Evolutionary conservation across 129 eudicot genomes (phyloP).

Genomic region (Saposhnikovia divaricata): DNA sequence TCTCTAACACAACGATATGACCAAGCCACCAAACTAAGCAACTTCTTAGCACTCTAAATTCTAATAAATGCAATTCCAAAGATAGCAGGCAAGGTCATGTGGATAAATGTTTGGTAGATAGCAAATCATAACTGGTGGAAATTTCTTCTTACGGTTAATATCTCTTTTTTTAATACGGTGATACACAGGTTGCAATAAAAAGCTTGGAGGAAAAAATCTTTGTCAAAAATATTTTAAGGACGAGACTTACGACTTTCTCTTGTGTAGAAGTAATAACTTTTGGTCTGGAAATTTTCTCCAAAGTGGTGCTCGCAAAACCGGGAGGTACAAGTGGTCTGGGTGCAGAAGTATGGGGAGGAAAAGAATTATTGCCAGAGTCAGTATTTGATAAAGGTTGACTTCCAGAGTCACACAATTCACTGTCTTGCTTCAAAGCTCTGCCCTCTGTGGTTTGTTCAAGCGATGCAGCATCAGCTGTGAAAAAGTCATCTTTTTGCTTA

Average conservation of each 20-base stretch:
- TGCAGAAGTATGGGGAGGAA: conserved; percentile 43
- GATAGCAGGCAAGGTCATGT: background rate
- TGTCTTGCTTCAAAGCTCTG: conserved; percentile 17
- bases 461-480: conserved; percentile 24
- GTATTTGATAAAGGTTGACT: conserved; percentile 28
- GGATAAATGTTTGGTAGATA: background rate
- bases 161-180: background rate
- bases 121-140: background rate
- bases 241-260: conserved; percentile 40
- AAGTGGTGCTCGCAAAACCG: conserved; percentile 56
- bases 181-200: background rate
- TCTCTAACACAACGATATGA: background rate
- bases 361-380: conserved; percentile 46
- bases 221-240: background rate
- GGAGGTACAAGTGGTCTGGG: conserved; percentile 92
- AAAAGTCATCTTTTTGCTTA: conserved; percentile 38
- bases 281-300: conserved; percentile 50
- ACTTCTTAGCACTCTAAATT: background rate
- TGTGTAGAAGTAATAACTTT: conserved; percentile 30
- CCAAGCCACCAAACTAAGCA: background rate
- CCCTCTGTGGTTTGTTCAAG: conserved; percentile 54
- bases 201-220: background rate
- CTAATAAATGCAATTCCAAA: background rate
- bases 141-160: background rate
- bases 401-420: conserved; percentile 29